Base-by-base conservation (phyloP, 148 eudicot genomes). In the Rhododendron griersonianum region DNA sequence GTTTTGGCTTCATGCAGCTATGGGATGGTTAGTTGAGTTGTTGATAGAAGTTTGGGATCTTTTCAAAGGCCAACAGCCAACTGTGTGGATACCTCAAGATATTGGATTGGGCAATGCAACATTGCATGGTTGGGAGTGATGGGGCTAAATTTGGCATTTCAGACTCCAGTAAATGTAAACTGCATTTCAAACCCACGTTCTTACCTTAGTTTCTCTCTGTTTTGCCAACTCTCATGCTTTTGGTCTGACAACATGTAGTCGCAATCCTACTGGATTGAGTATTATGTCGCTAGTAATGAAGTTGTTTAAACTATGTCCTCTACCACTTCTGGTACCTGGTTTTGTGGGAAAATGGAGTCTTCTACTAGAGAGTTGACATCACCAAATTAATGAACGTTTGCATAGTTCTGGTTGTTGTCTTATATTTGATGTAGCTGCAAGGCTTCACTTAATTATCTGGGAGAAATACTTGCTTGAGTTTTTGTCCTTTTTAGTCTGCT, bases 61-160 rank as follows among this genome's bases (percentile, higher is more conserved):
- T 35, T 37, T 23, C 37, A 23, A 48, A 18, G 73, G 18, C 59
- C 23, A 37, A 74, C 45, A 47, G 25, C 39, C 21, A 21, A 74
- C 30, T 25, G 5, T 77, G 45, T 51, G 7, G 44, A 19, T 79
- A 47, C 16, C 11, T 79, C 57, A 45, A 47, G 81, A 79, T 47
- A 21, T 47, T 79, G 28, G 57, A 23, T 79, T 28, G 28, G 57
- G 33, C 28, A n/a, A 79, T 48, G 1, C 37, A n/a, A 2, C 35
- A 48, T 50, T 80, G 57, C 35, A 80, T 80, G 37, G 18, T 25
- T 48, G 33, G 77, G 59, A 28, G 5, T n/a, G 25, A 25, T 11
- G 82, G 82, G 44, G 82, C 19, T 80, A 48, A 79, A 80, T n/a
- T 23, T 80, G 61, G 82, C 18, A 80, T 28, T 78, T 75, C 47